Base-by-base conservation (phyloP, 805 yeast species). In the Yarrowia alimentaria region DNA sequence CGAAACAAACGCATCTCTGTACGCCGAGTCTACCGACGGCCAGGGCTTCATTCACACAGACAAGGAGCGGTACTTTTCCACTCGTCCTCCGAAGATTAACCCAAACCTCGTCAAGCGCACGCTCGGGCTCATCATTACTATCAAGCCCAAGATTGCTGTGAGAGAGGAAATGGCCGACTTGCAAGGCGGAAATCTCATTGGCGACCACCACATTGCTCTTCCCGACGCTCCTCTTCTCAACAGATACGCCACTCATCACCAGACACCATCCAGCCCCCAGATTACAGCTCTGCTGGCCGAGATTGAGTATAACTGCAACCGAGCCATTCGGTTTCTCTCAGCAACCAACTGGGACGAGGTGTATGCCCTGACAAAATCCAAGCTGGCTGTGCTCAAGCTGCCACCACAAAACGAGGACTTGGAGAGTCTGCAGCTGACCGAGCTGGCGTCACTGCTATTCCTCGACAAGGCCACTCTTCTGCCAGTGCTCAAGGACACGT, bases 321-420 rank as follows among this genome's bases (percentile, higher is more conserved):
- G 40, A 3, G 25, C 20, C 3, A 47, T 47, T 6, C 40, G 51
- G 4, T 47, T 33, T 10, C 26, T 47, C 12, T 33, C 32, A 13
- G 51, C 51, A 8, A 26, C 51, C 4, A 47, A 47, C 42, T 47
- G 42, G 51, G 33, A 47, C 25, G 40, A 47, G 12, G 33, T 34
- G 12, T 47, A 47, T n/a, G 32, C 32, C 6, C 11, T 47, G 14
- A 32, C 51, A 4, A 6, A 32, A 10, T 32, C 51, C 11, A 32
- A 47, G 7, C n/a, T 32, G 26, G 32, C 40, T 3, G 21, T 34
- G 12, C 25, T 47, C 20, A 32, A 33, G 11, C 31, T 14, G 5
- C 42, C 42, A 1, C 24, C 26, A 4, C 43, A 47, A 4, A 32
- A 34, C 22, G 40, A 32, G 1, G 16, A 33, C n/a, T n/a, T 5